Evolutionary conservation across 306 rosid genomes (phyloP), one percentile per base, ranked within the genome.

Genomic region (Medicago ruthenica): DNA sequence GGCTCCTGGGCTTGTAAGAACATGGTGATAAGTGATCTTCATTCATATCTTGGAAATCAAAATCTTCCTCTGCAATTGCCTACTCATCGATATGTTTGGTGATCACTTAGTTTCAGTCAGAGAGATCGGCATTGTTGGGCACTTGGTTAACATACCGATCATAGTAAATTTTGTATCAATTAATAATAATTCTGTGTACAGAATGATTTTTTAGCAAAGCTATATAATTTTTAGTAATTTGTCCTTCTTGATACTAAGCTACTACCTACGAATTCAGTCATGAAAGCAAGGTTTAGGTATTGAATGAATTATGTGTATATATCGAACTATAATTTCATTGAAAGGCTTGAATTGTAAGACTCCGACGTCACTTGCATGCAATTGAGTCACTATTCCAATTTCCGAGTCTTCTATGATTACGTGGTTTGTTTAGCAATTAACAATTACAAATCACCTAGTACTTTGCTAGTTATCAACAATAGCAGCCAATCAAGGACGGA

Each of bases 1-100:
- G 97, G 91, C 92, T 0, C 97, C 97, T 13, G 93, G 97, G 31
- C 71, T 92, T 41, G 87, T 95, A 67, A 82, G 97, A 86, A 89
- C 88, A 54, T 90, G 84, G 88, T 90, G 82, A 90, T 44, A 39
- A 71, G 42, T 50, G 15, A 66, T 62, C 71, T 51, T 55, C 71
- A 62, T 67, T 60, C 65, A 50, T 67, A 14, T 53, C 40, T 27
- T 50, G 66, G 21, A 72, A 67, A 73, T 51, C 36, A 72, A 54
- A 84, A 8, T 10, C 64, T 21, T 57, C 48, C 16, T 4, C 50
- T 22, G 8, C 37, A 17, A 54, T 72, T 8, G 48, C 37, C 11
- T 74, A 47, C 78, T 76, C 48, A 66, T 76, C 8, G 53, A 77
- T 67, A 64, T 55, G 73, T 21, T 78, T 40, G 57, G 76, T 63